Evolutionary conservation across 2,329 filamentous ascomycete genomes (phyloP).

Genomic region (Plectosphaerella cucumerina): DNA sequence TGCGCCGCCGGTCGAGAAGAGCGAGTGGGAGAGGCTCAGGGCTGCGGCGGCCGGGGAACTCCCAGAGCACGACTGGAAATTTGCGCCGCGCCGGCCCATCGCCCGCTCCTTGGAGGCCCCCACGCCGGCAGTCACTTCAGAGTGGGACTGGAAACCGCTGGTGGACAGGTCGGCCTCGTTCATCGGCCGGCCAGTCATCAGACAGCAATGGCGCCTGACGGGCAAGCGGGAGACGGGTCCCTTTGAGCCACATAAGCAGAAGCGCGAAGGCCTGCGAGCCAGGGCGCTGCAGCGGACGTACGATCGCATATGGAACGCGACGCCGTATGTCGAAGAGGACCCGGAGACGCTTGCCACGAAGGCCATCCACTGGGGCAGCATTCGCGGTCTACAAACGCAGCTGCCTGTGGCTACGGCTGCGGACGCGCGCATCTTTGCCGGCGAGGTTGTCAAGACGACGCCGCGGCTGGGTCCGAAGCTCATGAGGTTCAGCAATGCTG

Average conservation of each 20-base stretch:
- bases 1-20: conserved; percentile 47
- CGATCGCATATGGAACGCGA: conserved; percentile 37
- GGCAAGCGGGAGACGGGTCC: conserved; percentile 31
- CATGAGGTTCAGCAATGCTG: no score
- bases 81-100: conserved; percentile 31
- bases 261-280: conserved; percentile 24
- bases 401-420: no score
- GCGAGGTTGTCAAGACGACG: no score
- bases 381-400: neutral
- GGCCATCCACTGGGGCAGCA: conserved; percentile 43
- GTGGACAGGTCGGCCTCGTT: conserved; percentile 31
- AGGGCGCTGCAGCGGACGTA: conserved; percentile 47
- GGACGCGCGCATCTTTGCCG: no score
- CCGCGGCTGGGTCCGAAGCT: no score
- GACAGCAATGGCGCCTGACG: conserved; percentile 28
- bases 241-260: conserved; percentile 21
- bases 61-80: conserved; percentile 26
- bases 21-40: conserved; percentile 54
- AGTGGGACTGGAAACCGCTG: conserved; percentile 40
- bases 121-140: neutral
- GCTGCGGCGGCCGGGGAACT: conserved; percentile 39
- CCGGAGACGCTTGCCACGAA: conserved; percentile 23
- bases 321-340: conserved; percentile 34
- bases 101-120: conserved; percentile 9
- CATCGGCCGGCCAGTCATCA: conserved; percentile 31